A percentile compares a stretch with the other conserved stretches of the same genome.
These are phyloP conservation scores for Phyllosticta citribraziliensis DNA, from an alignment of 2,329 filamentous ascomycete genomes.

Conservation along the genomic window DNA sequence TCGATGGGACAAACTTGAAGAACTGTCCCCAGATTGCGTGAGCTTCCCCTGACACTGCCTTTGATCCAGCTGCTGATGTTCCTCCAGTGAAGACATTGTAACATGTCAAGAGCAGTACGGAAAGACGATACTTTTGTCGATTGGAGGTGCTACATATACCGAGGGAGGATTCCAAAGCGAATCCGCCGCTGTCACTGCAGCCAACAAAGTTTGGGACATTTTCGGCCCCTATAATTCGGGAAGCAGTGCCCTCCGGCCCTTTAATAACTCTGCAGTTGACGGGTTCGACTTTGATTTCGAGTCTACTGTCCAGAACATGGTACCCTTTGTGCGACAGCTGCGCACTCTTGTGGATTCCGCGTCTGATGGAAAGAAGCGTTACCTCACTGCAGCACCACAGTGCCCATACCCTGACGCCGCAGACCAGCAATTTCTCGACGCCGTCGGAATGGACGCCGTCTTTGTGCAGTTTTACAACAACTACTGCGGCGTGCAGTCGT, in stretches of 20 bases:
- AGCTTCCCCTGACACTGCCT: conserved; percentile 15
- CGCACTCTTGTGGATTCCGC: conserved; percentile 45
- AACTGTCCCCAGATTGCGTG: conserved; percentile 57
- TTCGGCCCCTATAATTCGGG: conserved; percentile 49
- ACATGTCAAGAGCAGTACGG: conserved; percentile 52
- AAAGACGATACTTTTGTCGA: conserved; percentile 63
- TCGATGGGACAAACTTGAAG: conserved; percentile 48
- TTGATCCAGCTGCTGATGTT: not conserved
- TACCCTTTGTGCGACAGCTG: conserved; percentile 49
- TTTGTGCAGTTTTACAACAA: conserved; percentile 63
- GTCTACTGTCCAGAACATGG: conserved; percentile 48
- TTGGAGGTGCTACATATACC: conserved; percentile 61
- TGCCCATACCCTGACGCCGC: conserved; percentile 56
- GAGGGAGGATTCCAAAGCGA: conserved; percentile 51
- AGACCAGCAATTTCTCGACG: conserved; percentile 44
- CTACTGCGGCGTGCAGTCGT: conserved; percentile 51
- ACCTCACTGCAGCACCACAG: conserved; percentile 57
- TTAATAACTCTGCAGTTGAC: conserved; percentile 55
- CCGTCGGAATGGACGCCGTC: conserved; percentile 49
- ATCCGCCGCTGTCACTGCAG: conserved; percentile 30
- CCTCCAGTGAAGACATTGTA: conserved; percentile 35
- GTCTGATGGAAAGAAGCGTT: conserved; percentile 38
- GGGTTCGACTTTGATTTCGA: conserved; percentile 75
- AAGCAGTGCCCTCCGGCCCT: conserved; percentile 49
- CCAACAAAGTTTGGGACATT: conserved; percentile 57